Evolutionary conservation across 257 asterid species (phyloP).

Genomic region (Solanum chaucha): DNA sequence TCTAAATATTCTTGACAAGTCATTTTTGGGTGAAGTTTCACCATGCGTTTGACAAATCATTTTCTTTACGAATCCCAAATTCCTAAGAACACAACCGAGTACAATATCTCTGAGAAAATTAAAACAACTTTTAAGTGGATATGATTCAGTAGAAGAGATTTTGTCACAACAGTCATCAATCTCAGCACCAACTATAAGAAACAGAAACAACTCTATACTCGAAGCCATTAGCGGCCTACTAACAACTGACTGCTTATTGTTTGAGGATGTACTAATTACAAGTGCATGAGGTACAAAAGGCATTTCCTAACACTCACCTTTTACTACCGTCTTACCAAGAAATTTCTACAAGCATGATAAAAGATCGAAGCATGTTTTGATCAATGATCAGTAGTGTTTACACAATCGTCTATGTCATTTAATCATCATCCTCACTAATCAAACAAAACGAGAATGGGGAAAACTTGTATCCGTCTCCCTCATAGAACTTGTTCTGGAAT

Average conservation of each 20-base stretch:
- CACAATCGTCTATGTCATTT: neutral
- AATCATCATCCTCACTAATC: conserved; percentile 35
- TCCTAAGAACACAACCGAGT: neutral
- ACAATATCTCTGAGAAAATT: neutral
- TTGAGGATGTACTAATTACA: neutral
- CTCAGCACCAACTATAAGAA: neutral
- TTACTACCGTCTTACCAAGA: neutral
- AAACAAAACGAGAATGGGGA: conserved; percentile 37
- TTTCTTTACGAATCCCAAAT: neutral
- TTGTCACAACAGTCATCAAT: neutral
- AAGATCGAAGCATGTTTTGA: neutral
- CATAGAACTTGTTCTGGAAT: conserved; percentile 49
- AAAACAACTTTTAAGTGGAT: neutral
- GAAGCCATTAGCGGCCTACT: neutral
- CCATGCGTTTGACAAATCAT: neutral
- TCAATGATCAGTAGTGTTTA: neutral
- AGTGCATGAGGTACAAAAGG: neutral
- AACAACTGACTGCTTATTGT: neutral
- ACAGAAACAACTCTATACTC: neutral
- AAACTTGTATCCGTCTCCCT: conserved; percentile 52
- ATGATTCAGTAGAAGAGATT: neutral
- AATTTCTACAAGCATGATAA: neutral
- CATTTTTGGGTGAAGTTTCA: neutral
- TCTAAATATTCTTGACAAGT: neutral
- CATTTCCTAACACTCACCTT: neutral